These are phyloP conservation scores for Pseudogymnoascus sp. DNA, from an alignment of 2,329 filamentous ascomycete genomes.

Conservation along the genomic window DNA sequence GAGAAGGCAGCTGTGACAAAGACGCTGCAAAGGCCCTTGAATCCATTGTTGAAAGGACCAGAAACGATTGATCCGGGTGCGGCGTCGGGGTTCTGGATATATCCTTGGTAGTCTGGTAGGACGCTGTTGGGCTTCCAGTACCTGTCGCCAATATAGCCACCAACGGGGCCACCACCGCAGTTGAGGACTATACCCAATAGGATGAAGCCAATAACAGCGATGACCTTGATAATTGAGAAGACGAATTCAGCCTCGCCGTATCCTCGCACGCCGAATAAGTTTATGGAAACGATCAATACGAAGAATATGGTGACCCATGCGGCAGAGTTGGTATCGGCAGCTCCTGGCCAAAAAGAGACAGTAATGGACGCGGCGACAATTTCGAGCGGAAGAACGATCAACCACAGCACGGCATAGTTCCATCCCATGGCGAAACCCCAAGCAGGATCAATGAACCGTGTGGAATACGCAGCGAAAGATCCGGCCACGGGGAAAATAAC, in stretches of 20 bases:
- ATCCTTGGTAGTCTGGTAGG: constrained; percentile 44
- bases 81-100: constrained; percentile 32
- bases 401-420: constrained; percentile 88
- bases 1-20: constrained; percentile 54
- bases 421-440: constrained; percentile 94
- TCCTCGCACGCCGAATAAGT: constrained; percentile 77
- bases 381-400: constrained; percentile 73
- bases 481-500: constrained; percentile 90
- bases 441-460: constrained; percentile 86
- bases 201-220: constrained; percentile 65
- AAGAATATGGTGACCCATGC: constrained; percentile 77
- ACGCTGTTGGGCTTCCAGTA: neutral
- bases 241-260: constrained; percentile 88
- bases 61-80: constrained; percentile 43
- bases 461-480: constrained; percentile 86
- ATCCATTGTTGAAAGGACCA: constrained; percentile 35
- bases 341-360: constrained; percentile 67
- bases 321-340: constrained; percentile 45
- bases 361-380: constrained; percentile 81
- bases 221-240: constrained; percentile 79
- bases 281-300: constrained; percentile 66
- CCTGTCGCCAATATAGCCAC: neutral
- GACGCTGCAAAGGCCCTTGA: constrained; percentile 52
- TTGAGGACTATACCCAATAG: constrained; percentile 66
- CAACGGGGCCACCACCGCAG: constrained; percentile 11